Percentiles rank a stretch among this genome's conserved stretches.
These are phyloP conservation scores for Coffea humblotiana DNA, from an alignment of 305 asterid species.

Conservation along the genomic window DNA sequence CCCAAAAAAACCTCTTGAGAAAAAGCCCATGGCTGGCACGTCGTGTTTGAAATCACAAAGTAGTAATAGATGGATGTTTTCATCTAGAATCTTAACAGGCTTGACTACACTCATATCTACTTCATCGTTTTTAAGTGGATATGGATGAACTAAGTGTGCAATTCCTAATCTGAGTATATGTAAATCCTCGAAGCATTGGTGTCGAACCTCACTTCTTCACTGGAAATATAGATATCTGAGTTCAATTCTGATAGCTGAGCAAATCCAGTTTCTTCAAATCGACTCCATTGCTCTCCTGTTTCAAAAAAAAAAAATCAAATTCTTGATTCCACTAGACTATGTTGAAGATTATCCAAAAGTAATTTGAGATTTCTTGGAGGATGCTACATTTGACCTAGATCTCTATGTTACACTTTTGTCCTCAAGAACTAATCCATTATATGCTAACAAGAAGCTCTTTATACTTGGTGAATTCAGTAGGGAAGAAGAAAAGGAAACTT, in stretches of 20 bases:
- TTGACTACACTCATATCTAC: constrained; percentile 20
- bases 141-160: constrained; percentile 38
- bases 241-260: constrained; percentile 38
- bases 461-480: neutral
- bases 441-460: neutral
- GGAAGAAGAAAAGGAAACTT: neutral
- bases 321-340: neutral
- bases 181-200: constrained; percentile 37
- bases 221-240: constrained; percentile 45
- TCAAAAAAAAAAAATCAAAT: constrained; percentile 1
- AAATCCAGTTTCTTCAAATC: constrained; percentile 45
- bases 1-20: too few species aligned
- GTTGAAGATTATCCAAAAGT: neutral
- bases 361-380: neutral
- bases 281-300: constrained; percentile 42
- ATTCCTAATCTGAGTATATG: constrained; percentile 15
- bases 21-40: too few species aligned
- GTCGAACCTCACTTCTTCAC: constrained; percentile 39
- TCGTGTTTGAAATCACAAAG: too few species aligned
- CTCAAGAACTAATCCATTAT: too few species aligned
- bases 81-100: constrained; percentile 24
- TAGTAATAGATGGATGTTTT: too few species aligned
- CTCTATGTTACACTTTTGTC: neutral
- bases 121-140: constrained; percentile 43
- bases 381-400: too few species aligned